These are phyloP conservation scores for Colletotrichum gloeosporioides DNA, from an alignment of 2,329 filamentous ascomycete species.

Conservation along the genomic window DNA sequence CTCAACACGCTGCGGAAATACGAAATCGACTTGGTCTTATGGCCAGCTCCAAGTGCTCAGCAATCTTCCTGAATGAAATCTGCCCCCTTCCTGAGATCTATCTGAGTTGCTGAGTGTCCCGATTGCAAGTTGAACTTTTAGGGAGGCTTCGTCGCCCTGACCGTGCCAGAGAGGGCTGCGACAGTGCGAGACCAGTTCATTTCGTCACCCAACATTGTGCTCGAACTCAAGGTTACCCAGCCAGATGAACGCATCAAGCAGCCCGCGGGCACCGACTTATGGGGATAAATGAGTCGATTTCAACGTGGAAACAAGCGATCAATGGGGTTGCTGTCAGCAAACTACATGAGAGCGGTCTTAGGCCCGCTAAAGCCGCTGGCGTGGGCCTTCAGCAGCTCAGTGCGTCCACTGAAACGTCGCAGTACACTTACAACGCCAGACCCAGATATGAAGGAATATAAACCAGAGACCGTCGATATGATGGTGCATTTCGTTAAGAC, in stretches of 20 bases:
- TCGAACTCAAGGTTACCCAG: neutral
- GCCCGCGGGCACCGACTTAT: neutral
- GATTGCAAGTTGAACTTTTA: neutral
- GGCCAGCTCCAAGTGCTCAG: neutral
- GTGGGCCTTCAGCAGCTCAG: neutral
- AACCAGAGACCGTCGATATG: neutral
- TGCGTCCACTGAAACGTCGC: neutral
- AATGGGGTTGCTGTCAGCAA: neutral
- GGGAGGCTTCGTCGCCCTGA: neutral
- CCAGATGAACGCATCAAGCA: neutral
- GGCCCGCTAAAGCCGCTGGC: neutral
- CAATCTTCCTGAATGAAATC: neutral
- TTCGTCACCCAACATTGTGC: neutral
- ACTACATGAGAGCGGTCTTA: neutral
- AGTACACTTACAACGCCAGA: neutral
- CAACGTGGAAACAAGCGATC: neutral
- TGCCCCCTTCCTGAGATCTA: neutral
- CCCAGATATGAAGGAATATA: neutral
- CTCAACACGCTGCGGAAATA: neutral
- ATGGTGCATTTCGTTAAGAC: fast-evolving
- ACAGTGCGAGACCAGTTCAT: neutral
- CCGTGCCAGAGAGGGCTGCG: neutral
- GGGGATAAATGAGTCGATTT: neutral
- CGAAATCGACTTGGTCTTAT: neutral
- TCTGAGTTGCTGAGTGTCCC: neutral